These are phyloP conservation scores for Ophiognomonia clavigignenti-juglandacearum DNA, from an alignment of 2,329 filamentous ascomycete genomes.

Conservation along the genomic window DNA sequence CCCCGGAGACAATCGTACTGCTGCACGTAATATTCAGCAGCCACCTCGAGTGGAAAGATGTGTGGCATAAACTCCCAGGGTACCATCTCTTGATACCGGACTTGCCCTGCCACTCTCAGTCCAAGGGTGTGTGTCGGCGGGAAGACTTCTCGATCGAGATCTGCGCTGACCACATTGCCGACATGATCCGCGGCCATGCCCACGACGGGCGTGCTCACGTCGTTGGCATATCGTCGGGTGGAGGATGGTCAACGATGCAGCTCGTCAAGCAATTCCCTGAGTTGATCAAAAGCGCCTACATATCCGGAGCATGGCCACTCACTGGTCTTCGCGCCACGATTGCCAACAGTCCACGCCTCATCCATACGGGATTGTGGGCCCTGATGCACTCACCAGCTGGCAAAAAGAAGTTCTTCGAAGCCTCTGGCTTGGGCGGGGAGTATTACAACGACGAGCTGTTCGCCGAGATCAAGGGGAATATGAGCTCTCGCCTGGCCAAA, in stretches of 20 bases:
- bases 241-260: conserved; percentile 28
- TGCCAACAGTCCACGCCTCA: neutral
- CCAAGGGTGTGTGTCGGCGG: conserved; percentile 21
- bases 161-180: conserved; percentile 28
- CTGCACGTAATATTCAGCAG: conserved; percentile 46
- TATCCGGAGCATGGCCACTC: conserved; percentile 28
- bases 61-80: conserved; percentile 28
- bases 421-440: conserved; percentile 19
- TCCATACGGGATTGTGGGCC: conserved; percentile 12
- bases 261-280: conserved; percentile 29
- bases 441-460: conserved; percentile 25
- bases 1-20: conserved; percentile 35
- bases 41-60: conserved; percentile 36
- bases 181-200: conserved; percentile 30
- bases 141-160: conserved; percentile 26
- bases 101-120: conserved; percentile 34
- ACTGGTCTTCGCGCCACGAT: conserved; percentile 5
- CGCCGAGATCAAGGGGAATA: conserved; percentile 30
- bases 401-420: conserved; percentile 17
- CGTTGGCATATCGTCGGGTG: conserved; percentile 36
- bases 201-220: conserved; percentile 32
- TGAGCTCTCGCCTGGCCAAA: conserved; percentile 17
- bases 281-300: conserved; percentile 29
- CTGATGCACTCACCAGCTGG: conserved; percentile 5
- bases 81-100: conserved; percentile 36